phyloP scores from a whole-genome alignment of 208 protist genomes.

The Leishmania braziliensis region DNA sequence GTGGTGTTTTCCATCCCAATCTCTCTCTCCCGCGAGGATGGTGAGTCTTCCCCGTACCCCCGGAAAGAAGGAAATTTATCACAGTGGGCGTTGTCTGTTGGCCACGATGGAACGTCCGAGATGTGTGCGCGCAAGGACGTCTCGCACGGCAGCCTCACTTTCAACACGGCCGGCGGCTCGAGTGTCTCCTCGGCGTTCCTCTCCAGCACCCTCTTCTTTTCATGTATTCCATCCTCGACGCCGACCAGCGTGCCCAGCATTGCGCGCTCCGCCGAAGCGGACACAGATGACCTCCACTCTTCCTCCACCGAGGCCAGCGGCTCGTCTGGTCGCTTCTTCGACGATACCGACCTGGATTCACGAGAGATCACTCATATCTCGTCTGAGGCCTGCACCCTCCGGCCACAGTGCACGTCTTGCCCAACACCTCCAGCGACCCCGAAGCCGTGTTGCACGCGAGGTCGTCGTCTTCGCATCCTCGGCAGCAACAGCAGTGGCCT shows the following conservation, averaged over 20 bases:
- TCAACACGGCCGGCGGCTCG: not conserved
- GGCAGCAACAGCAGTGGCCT: not conserved
- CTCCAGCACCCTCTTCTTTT: conserved; percentile 21
- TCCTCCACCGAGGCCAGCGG: not conserved
- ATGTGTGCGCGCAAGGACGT: conserved; percentile 4
- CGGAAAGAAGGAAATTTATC: not conserved
- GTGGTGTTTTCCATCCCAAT: not conserved
- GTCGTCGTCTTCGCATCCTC: conserved; percentile 4
- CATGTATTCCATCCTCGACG: conserved; percentile 5
- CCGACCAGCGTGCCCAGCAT: conserved; percentile 11
- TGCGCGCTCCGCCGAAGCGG: not conserved
- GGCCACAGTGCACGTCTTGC: not conserved
- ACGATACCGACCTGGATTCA: conserved; percentile 1
- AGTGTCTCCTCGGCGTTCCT: conserved; percentile 28
- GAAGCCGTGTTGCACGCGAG: not conserved
- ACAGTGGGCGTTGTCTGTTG: not conserved
- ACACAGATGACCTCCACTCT: not conserved
- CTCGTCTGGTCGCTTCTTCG: not conserved
- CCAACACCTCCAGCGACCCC: conserved; percentile 6
- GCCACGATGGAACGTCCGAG: not conserved
- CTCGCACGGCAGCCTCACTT: too few species aligned
- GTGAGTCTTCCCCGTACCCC: not conserved
- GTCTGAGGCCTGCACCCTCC: not conserved
- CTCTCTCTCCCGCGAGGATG: not conserved
- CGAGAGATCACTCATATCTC: not conserved